Base-by-base conservation (phyloP, 2,329 filamentous ascomycete genomes). In the Penicillium sp. region DNA sequence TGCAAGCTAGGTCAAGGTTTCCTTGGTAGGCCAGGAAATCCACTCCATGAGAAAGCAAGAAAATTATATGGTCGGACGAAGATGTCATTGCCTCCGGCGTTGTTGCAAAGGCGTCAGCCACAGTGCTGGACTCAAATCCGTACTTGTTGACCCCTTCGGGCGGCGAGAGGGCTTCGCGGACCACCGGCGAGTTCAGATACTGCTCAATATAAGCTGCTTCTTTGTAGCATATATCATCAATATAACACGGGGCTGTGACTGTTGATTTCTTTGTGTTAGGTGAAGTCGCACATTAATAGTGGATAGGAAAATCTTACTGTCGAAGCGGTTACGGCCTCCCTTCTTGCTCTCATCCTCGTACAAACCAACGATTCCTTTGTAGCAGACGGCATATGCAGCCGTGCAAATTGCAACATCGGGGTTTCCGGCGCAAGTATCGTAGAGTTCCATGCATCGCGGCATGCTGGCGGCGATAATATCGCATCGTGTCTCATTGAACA, bases 401-500 rank as follows among this genome's bases (percentile, higher is more conserved):
- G 48, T 49, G n/a, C 67, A 69, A 2, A 69, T 40, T 1, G 55
- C 63, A 1, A 58, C 43, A 23, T 69, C 67, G 0, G 64, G 64
- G 17, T 57, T 50, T 0, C 15, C 15, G 3, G 50, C 35, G 61
- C 78, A 81, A 2, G 71, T 65, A 40, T 75, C 70, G 13, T 69
- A 62, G 0, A 82, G 68, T 1, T 77, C 68, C 64, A 80, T 73
- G 60, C 78, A 79, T 21, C 80, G 74, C 5, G 80, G 79, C 31
- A 82, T 67, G 45, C 76, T 75, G 4, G 71, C 67, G 2, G 79
- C 77, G 60, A 80, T 78, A 54, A 78, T 78, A 57, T 80, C 76
- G 60, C 79, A 81, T 25, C 77, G 71, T 0, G 78, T 80, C 37
- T 73, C 61, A 54, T 80, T 80, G 65, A 81, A 80, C 2, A 81